Conservation (phyloP, 1,284 basidiomycete genomes). For the Moesziomyces sp. region DNA sequence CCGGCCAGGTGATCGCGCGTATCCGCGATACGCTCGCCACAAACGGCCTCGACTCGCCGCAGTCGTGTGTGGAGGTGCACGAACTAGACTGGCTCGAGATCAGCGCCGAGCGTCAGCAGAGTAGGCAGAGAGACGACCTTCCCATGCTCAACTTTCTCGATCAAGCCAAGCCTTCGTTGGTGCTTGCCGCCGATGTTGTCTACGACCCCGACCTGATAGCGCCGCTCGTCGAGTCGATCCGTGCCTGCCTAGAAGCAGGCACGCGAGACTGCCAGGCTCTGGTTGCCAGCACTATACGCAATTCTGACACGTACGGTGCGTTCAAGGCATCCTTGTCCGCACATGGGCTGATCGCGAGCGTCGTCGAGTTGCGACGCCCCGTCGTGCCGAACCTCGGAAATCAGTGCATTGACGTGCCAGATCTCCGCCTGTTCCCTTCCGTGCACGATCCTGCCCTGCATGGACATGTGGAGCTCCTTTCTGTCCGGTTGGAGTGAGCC, state of each 20-base stretch:
- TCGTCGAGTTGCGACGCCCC: constrained; percentile 14
- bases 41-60: constrained; percentile 16
- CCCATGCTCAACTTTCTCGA: constrained; percentile 35
- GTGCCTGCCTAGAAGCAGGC: constrained; percentile 27
- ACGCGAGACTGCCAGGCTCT: constrained; percentile 24
- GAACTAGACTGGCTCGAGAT: constrained; percentile 52
- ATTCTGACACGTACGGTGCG: constrained; percentile 29
- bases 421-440: constrained; percentile 29
- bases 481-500: constrained; percentile 6
- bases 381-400: not conserved
- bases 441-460: constrained; percentile 27
- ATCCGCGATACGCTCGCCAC: constrained; percentile 27
- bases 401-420: not conserved
- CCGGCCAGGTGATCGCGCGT: constrained; percentile 39
- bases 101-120: constrained; percentile 37
- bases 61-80: constrained; percentile 11
- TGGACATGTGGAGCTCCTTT: constrained; percentile 39
- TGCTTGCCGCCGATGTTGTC: constrained; percentile 52
- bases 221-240: constrained; percentile 42
- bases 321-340: constrained; percentile 29
- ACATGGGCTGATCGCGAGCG: constrained; percentile 8
- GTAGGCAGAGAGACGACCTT: constrained; percentile 37
- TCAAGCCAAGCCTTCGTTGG: constrained; percentile 32
- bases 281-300: constrained; percentile 48
- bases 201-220: constrained; percentile 49